These are phyloP conservation scores for Inonotus obliquus DNA, from an alignment of 1,284 basidiomycete genomes.

Conservation along the genomic window DNA sequence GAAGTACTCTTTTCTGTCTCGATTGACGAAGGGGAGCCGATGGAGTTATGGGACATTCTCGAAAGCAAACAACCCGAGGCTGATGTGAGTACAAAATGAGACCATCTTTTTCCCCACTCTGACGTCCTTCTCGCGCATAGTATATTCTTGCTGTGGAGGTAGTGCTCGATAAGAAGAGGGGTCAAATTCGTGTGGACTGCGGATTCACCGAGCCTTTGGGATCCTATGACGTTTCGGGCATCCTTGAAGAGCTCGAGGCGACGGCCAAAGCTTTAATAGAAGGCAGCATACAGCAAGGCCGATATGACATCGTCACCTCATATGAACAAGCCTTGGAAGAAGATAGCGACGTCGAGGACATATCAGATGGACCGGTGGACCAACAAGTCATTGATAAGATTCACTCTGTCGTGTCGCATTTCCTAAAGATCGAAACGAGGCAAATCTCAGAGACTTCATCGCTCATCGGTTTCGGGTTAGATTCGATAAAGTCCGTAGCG, in stretches of 20 bases:
- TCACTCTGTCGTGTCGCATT: conserved; percentile 30
- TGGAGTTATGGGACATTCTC: conserved; percentile 27
- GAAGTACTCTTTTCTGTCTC: conserved; percentile 44
- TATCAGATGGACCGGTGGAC: background rate
- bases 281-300: background rate
- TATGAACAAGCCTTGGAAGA: background rate
- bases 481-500: conserved; percentile 45
- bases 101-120: background rate
- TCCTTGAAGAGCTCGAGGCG: conserved; percentile 25
- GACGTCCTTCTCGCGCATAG: background rate
- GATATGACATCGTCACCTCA: background rate
- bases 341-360: background rate
- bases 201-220: conserved; percentile 30
- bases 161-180: conserved; percentile 31
- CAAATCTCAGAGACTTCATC: conserved; percentile 32
- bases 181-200: conserved; percentile 29
- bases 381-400: conserved; percentile 20
- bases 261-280: conserved; percentile 18
- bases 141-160: conserved; percentile 44
- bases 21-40: conserved; percentile 27
- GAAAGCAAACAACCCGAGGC: conserved; percentile 40
- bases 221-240: conserved; percentile 20
- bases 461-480: conserved; percentile 42
- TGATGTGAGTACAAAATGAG: conserved; percentile 34
- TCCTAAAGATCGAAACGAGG: conserved; percentile 31